phyloP scores from a whole-genome alignment of 225 moss, liverwort and hornwort genomes.

The Polytrichum commune region DNA sequence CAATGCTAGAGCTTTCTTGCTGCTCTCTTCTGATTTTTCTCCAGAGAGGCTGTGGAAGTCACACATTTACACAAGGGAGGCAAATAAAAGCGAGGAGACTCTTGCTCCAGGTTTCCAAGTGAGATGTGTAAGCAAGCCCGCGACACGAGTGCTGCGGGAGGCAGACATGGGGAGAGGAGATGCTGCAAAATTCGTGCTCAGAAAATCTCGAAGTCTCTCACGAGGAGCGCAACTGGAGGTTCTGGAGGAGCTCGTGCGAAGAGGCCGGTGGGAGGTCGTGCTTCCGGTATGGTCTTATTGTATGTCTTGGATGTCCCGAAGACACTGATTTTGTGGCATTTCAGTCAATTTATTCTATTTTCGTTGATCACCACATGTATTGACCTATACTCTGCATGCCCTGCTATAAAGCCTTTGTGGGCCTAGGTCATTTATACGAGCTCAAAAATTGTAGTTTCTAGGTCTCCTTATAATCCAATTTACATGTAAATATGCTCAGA shows the following conservation, averaged over 20 bases:
- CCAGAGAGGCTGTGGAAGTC: too few relatives aligned
- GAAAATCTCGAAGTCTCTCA: slow-evolving; percentile 45
- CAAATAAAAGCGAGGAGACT: not conserved
- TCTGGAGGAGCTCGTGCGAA: slow-evolving; percentile 44
- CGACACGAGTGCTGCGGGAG: slow-evolving; percentile 44
- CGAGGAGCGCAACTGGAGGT: slow-evolving; percentile 53
- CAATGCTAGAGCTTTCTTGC: too few relatives aligned
- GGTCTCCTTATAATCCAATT: too few relatives aligned
- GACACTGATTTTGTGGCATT: too few relatives aligned
- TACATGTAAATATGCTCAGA: too few relatives aligned
- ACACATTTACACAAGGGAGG: too few relatives aligned
- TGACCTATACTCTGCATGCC: not conserved
- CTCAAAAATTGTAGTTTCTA: too few relatives aligned
- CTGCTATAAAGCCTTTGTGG: not conserved
- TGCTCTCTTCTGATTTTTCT: too few relatives aligned
- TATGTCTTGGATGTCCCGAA: too few relatives aligned
- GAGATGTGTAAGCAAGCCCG: slow-evolving; percentile 42
- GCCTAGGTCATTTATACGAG: too few relatives aligned
- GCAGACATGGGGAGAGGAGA: slow-evolving; percentile 19
- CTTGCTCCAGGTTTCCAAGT: slow-evolving; percentile 10
- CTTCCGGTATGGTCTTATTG: slow-evolving; percentile 24
- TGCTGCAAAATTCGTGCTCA: slow-evolving; percentile 24
- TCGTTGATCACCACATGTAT: not conserved
- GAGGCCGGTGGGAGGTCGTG: slow-evolving; percentile 43
- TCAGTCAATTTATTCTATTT: not conserved